These are phyloP conservation scores for Acer yangbiense DNA, from an alignment of 345 rosid species.

Conservation along the genomic window DNA sequence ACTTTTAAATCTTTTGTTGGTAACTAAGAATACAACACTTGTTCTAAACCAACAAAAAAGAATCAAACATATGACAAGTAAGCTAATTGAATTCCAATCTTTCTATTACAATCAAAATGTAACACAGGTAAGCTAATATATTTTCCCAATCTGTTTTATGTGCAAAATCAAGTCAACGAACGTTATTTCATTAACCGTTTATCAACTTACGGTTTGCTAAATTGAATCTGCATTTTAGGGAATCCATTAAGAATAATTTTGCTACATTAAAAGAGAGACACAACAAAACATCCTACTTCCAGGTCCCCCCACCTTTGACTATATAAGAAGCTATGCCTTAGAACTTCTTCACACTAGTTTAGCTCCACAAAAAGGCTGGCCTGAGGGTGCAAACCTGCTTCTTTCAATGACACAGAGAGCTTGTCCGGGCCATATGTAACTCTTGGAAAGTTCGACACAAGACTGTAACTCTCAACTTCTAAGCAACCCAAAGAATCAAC, in stretches of 20 bases:
- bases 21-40: no score
- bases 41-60: no score
- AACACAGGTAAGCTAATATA: background rate
- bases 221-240: constrained; percentile 10
- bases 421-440: constrained; percentile 70
- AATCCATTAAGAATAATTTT: constrained; percentile 11
- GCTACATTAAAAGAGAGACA: constrained; percentile 21
- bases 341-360: constrained; percentile 38
- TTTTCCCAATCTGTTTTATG: background rate
- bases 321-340: constrained; percentile 7
- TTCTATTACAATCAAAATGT: background rate
- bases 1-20: no score
- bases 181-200: background rate
- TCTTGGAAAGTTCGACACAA: constrained; percentile 91
- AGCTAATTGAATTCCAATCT: background rate
- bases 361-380: constrained; percentile 98
- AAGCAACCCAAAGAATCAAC: constrained; percentile 89
- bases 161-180: constrained; percentile 9
- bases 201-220: background rate
- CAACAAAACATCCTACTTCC: constrained; percentile 22
- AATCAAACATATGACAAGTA: no score
- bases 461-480: constrained; percentile 69
- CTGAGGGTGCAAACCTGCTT: constrained; percentile 96
- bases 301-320: constrained; percentile 10
- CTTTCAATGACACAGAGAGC: constrained; percentile 61